Conservation (phyloP, 2,329 filamentous ascomycete genomes). For the Aspergillus eucalypticola region DNA sequence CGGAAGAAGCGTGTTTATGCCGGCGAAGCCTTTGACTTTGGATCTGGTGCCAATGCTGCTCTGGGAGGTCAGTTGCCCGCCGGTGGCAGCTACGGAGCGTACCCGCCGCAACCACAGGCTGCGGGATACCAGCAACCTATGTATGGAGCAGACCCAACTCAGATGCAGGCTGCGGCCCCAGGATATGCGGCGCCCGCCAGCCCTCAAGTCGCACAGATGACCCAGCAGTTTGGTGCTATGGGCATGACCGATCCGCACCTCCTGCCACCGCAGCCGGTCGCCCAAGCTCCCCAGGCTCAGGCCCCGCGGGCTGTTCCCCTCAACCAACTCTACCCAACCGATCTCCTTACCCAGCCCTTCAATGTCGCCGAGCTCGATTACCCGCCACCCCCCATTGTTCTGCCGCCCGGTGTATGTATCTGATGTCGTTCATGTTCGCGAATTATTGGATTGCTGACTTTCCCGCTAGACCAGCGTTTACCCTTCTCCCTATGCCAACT, state of each 20-base stretch:
- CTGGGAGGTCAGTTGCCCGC: conserved; percentile 51
- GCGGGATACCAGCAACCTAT: conserved; percentile 45
- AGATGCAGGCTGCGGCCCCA: conserved; percentile 62
- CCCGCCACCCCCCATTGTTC: conserved; percentile 83
- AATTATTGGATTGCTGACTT: conserved; percentile 41
- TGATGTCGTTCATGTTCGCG: background rate
- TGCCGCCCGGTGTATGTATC: conserved; percentile 82
- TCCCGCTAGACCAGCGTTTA: conserved; percentile 75
- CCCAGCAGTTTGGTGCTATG: conserved; percentile 80
- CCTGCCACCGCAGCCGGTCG: conserved; percentile 34
- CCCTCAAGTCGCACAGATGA: conserved; percentile 68
- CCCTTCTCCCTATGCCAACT: conserved; percentile 86
- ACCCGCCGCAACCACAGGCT: conserved; percentile 55
- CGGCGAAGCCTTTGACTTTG: conserved; percentile 91
- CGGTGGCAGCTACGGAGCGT: conserved; percentile 64
- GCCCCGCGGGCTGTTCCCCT: conserved; percentile 56
- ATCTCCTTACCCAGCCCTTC: conserved; percentile 89
- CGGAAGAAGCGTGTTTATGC: conserved; percentile 92
- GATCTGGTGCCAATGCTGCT: conserved; percentile 77
- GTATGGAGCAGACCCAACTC: conserved; percentile 48
- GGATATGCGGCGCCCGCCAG: conserved; percentile 62
- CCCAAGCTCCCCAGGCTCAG: conserved; percentile 49
- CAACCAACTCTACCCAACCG: conserved; percentile 89
- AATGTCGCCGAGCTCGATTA: conserved; percentile 90
- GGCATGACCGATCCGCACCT: conserved; percentile 63